Conservation (phyloP, 306 rosid species). For the Vigna hirtella region DNA sequence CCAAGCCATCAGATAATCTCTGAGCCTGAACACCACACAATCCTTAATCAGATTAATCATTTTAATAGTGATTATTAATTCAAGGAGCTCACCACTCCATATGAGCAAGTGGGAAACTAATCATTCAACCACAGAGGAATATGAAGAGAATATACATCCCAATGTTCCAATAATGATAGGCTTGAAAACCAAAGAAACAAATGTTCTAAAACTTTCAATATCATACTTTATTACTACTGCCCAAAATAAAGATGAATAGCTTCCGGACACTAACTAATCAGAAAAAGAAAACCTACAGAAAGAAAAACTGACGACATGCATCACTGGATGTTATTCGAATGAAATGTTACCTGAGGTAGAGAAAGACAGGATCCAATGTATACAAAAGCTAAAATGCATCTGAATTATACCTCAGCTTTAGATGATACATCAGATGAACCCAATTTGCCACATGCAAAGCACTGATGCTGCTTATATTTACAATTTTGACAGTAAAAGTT, state of each 20-base stretch:
- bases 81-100: neutral
- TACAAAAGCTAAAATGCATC: slow-evolving; percentile 8
- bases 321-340: slow-evolving; percentile 14
- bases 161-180: neutral
- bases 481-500: slow-evolving; percentile 68
- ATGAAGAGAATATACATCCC: neutral
- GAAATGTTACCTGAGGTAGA: slow-evolving; percentile 12
- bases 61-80: neutral
- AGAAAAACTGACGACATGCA: slow-evolving; percentile 7
- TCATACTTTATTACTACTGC: neutral
- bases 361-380: slow-evolving; percentile 1
- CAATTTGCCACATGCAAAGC: slow-evolving; percentile 71
- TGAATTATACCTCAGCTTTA: slow-evolving; percentile 61
- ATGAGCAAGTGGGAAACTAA: neutral
- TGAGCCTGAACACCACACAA: too few species aligned
- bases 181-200: slow-evolving; percentile 5
- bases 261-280: neutral
- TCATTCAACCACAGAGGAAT: neutral
- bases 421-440: slow-evolving; percentile 69
- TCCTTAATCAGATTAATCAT: too few species aligned
- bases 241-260: neutral
- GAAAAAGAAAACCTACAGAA: neutral
- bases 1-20: too few species aligned
- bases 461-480: slow-evolving; percentile 66
- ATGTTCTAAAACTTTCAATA: neutral